Conservation (phyloP, 805 yeast genomes). For the Saccharomycopsis fermentans region DNA sequence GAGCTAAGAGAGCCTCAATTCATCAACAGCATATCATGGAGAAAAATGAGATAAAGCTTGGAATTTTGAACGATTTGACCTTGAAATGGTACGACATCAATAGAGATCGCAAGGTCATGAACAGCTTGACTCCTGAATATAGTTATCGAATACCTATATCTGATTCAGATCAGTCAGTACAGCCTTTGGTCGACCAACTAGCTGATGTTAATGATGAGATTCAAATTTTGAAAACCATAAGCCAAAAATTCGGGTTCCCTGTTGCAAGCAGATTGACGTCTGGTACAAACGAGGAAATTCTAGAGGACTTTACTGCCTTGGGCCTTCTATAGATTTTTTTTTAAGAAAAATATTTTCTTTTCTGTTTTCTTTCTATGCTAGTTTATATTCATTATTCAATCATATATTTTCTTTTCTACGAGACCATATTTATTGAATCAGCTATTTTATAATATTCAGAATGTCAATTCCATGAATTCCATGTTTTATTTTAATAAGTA, state of each 20-base stretch:
- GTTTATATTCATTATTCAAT: not conserved
- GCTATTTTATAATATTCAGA: not conserved
- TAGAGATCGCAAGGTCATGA: constrained; percentile 77
- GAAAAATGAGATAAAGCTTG: constrained; percentile 53
- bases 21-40: constrained; percentile 77
- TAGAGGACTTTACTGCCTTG: constrained; percentile 62
- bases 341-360: not conserved
- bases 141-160: constrained; percentile 29
- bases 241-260: constrained; percentile 67
- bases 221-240: constrained; percentile 57
- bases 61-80: constrained; percentile 63
- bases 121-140: constrained; percentile 42
- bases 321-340: constrained; percentile 8
- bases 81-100: constrained; percentile 86
- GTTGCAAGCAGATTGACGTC: constrained; percentile 61
- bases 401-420: not conserved
- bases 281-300: constrained; percentile 62
- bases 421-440: not conserved
- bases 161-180: constrained; percentile 22
- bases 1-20: constrained; percentile 64
- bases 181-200: constrained; percentile 53
- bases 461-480: not conserved
- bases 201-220: constrained; percentile 59
- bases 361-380: not conserved
- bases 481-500: not conserved